A percentile compares a stretch with the other conserved stretches of the same genome.
Evolutionary conservation across 1,284 basidiomycete species (phyloP).

Genomic region (Bjerkandera adusta): DNA sequence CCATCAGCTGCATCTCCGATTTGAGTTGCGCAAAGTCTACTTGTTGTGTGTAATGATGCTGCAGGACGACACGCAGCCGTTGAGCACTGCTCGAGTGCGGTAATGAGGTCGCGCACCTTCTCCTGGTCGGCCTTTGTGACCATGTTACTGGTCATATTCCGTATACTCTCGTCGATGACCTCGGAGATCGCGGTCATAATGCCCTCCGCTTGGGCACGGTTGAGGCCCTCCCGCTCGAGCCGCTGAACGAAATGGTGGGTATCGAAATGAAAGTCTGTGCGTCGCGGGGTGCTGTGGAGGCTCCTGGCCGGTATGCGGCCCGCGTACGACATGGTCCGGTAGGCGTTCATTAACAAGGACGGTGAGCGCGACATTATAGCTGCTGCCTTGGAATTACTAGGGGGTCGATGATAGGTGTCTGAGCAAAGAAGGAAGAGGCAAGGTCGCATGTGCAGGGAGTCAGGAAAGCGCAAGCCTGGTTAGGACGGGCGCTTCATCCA

Average conservation of each 20-base stretch:
- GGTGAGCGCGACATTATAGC: too few species aligned
- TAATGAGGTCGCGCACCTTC: conserved; percentile 57
- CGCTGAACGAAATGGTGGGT: conserved; percentile 92
- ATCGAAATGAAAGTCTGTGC: conserved; percentile 80
- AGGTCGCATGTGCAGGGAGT: too few species aligned
- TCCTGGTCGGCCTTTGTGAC: conserved; percentile 94
- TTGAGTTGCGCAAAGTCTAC: conserved; percentile 98
- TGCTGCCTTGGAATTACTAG: too few species aligned
- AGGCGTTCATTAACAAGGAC: too few species aligned
- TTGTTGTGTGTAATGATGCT: conserved; percentile 95
- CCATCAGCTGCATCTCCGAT: conserved; percentile 93
- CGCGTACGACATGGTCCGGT: background rate
- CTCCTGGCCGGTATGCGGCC: background rate
- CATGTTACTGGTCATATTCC: conserved; percentile 92
- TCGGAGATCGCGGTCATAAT: conserved; percentile 94
- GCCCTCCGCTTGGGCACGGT: conserved; percentile 87
- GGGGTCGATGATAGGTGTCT: too few species aligned
- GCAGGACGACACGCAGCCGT: conserved; percentile 1
- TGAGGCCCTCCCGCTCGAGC: conserved; percentile 84
- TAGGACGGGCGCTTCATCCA: too few species aligned
- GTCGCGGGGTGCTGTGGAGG: conserved; percentile 1
- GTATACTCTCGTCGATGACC: conserved; percentile 92
- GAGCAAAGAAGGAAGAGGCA: too few species aligned
- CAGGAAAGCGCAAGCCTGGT: too few species aligned
- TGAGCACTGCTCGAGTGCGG: background rate